Percentiles rank a stretch among this genome's conserved stretches.
These are phyloP conservation scores for Fusarium coicis DNA, from an alignment of 2,329 filamentous ascomycete genomes.

Conservation along the genomic window DNA sequence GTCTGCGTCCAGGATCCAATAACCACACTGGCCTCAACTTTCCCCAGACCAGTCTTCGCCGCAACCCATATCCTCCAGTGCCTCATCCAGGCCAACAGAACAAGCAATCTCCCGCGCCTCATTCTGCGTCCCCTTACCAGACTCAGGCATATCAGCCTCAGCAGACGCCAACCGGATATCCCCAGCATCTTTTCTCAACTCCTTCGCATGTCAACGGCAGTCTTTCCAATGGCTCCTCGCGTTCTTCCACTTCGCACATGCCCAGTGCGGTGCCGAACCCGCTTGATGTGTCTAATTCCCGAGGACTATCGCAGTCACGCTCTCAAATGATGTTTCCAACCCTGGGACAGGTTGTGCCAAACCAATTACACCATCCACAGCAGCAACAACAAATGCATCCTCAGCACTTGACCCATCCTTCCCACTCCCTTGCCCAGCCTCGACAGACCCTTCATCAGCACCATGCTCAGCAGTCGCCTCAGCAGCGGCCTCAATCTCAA, in stretches of 20 bases:
- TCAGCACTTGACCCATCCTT: slow-evolving; percentile 45
- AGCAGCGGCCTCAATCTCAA: slow-evolving; percentile 54
- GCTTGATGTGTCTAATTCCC: slow-evolving; percentile 58
- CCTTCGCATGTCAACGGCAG: slow-evolving; percentile 59
- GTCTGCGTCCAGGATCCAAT: slow-evolving; percentile 62
- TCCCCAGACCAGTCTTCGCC: slow-evolving; percentile 61
- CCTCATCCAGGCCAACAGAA: slow-evolving; percentile 62
- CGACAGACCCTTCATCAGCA: slow-evolving; percentile 44
- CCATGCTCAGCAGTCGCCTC: slow-evolving; percentile 47
- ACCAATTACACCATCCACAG: slow-evolving; percentile 58
- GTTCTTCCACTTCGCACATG: slow-evolving; percentile 57
- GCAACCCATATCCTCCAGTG: slow-evolving; percentile 56
- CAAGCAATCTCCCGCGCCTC: slow-evolving; percentile 66
- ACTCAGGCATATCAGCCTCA: slow-evolving; percentile 64
- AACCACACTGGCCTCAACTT: slow-evolving; percentile 65
- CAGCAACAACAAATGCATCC: slow-evolving; percentile 51
- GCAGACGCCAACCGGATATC: slow-evolving; percentile 60
- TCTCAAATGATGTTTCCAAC: slow-evolving; percentile 56
- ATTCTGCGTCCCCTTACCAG: slow-evolving; percentile 66
- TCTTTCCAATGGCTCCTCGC: slow-evolving; percentile 60
- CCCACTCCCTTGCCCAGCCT: slow-evolving; percentile 42
- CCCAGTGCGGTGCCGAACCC: slow-evolving; percentile 62
- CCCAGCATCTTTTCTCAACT: slow-evolving; percentile 64
- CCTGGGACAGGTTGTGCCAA: slow-evolving; percentile 56
- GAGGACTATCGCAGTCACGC: slow-evolving; percentile 54